Conservation (phyloP, 2,329 filamentous ascomycete species). For the Sporothrix pallida region DNA sequence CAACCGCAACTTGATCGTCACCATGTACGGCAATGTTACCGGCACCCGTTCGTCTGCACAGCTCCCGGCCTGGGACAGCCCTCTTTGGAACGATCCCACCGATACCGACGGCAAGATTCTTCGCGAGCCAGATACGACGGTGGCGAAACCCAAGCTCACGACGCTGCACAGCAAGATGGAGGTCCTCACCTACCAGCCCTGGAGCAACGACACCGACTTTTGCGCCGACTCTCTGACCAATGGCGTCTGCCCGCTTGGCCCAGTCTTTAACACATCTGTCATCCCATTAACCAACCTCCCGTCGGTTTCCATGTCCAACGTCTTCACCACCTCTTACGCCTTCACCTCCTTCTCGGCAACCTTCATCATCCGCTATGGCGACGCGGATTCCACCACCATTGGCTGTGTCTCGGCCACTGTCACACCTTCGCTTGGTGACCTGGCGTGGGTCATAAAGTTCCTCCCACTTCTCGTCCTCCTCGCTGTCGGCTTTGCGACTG, state of each 20-base stretch:
- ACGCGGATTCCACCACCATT: conserved; percentile 65
- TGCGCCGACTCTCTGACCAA: conserved; percentile 67
- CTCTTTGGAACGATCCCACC: conserved; percentile 66
- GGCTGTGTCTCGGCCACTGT: conserved; percentile 83
- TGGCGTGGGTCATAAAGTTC: conserved; percentile 74
- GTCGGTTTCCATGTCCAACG: conserved; percentile 73
- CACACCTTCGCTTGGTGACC: conserved; percentile 78
- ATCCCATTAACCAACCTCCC: conserved; percentile 59
- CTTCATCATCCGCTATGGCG: conserved; percentile 76
- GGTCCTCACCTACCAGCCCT: conserved; percentile 79
- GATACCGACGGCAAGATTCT: conserved; percentile 77
- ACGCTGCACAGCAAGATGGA: conserved; percentile 75
- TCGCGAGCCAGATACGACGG: conserved; percentile 58
- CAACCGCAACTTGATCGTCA: conserved; percentile 73
- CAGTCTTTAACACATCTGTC: conserved; percentile 63
- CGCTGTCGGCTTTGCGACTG: conserved; percentile 79
- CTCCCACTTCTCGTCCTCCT: conserved; percentile 79
- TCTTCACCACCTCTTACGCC: conserved; percentile 81
- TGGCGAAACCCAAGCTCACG: conserved; percentile 63
- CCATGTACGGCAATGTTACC: conserved; percentile 88
- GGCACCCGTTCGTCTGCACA: conserved; percentile 65
- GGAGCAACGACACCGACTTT: conserved; percentile 63
- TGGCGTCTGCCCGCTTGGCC: conserved; percentile 74
- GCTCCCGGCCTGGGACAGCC: conserved; percentile 65
- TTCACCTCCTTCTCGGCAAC: conserved; percentile 82